Conservation (phyloP, 2,329 filamentous ascomycete species). For the Verticillium dahliae region DNA sequence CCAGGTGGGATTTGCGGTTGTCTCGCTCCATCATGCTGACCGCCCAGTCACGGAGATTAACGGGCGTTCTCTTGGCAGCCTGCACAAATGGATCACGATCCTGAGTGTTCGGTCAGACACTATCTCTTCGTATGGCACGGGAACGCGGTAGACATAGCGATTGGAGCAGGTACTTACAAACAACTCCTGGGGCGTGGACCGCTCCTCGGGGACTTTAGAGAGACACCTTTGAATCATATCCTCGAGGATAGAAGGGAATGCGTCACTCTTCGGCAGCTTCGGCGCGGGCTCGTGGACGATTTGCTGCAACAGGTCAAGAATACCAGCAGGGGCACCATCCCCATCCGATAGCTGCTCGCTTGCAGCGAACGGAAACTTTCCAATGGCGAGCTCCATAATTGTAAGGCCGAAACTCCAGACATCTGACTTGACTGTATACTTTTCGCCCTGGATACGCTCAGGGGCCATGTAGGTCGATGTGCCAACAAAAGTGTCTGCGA, state of each 20-base stretch:
- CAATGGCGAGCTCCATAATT: constrained; percentile 96
- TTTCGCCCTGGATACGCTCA: constrained; percentile 92
- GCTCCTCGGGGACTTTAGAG: constrained; percentile 78
- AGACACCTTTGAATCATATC: constrained; percentile 97
- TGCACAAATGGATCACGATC: constrained; percentile 92
- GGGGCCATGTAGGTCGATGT: constrained; percentile 99
- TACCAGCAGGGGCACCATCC: constrained; percentile 83
- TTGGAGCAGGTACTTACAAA: constrained; percentile 56
- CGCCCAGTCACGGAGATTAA: constrained; percentile 90
- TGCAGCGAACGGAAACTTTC: constrained; percentile 87
- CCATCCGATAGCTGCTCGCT: constrained; percentile 65
- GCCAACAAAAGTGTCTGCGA: constrained; percentile 96
- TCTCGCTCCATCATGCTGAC: constrained; percentile 89
- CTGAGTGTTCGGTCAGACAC: constrained; percentile 36
- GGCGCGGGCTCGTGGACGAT: constrained; percentile 96
- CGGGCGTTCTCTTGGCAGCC: constrained; percentile 91
- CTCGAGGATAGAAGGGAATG: constrained; percentile 89
- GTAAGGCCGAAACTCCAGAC: constrained; percentile 97
- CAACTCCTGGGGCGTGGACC: constrained; percentile 88
- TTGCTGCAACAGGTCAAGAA: constrained; percentile 90
- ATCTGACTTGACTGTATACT: constrained; percentile 96
- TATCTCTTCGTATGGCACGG: background rate
- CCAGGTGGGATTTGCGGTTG: constrained; percentile 91
- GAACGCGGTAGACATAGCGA: background rate
- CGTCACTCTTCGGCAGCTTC: constrained; percentile 90